These are phyloP conservation scores for Physcomitrellopsis africana DNA, from an alignment of 225 moss, liverwort and hornwort species.

Conservation along the genomic window DNA sequence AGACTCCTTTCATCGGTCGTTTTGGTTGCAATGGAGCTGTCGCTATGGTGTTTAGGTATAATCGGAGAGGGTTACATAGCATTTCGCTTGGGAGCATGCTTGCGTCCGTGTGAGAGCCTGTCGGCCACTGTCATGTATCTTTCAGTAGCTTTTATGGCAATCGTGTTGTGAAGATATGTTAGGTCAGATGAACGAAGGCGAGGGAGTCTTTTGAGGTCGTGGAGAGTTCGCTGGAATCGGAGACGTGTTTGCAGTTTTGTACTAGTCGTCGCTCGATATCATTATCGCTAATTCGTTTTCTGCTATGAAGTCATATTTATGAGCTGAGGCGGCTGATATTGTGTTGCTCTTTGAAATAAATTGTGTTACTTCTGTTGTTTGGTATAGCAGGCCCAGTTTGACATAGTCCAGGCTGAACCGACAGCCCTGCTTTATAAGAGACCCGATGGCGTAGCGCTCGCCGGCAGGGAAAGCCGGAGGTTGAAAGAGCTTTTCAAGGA, in stretches of 20 bases:
- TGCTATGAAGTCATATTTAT: conserved; percentile 15
- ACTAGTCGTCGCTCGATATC: background rate
- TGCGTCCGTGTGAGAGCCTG: background rate
- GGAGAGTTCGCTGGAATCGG: conserved; percentile 14
- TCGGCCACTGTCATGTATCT: background rate
- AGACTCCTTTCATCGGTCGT: background rate
- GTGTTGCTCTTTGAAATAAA: conserved; percentile 23
- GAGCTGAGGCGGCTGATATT: conserved; percentile 40
- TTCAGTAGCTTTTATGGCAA: conserved; percentile 7
- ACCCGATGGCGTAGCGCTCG: conserved; percentile 59
- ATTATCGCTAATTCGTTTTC: background rate
- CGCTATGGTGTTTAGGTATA: background rate
- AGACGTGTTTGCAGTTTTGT: background rate
- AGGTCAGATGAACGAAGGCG: background rate
- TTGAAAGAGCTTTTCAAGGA: conserved; percentile 71
- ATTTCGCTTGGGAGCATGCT: background rate
- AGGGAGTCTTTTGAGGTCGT: background rate
- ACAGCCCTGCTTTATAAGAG: conserved; percentile 57
- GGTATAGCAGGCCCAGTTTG: conserved; percentile 64
- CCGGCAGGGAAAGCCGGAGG: conserved; percentile 57
- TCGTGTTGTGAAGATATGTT: background rate
- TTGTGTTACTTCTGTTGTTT: conserved; percentile 29
- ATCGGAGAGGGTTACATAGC: background rate
- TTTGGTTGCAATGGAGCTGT: conserved; percentile 19
- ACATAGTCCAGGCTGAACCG: conserved; percentile 59